Conservation (phyloP, 441 rosid genomes). For the Pelargonium fulgidum region DNA sequence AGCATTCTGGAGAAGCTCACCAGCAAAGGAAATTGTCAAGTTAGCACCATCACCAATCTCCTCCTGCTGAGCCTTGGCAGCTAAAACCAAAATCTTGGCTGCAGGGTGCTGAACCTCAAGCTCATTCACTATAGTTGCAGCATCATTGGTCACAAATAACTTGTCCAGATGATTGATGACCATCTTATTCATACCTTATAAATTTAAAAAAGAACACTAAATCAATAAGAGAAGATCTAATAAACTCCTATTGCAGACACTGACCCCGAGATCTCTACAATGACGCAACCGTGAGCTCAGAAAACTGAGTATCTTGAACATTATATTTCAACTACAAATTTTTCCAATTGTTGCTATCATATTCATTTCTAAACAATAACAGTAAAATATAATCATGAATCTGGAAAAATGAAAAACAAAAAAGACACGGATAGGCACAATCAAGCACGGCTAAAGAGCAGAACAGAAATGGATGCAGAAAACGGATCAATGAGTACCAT, state of each 20-base stretch:
- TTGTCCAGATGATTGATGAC: conserved; percentile 94
- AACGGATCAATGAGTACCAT: conserved; percentile 39
- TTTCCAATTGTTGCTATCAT: not conserved
- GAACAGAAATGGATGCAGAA: not conserved
- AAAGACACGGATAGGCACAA: not conserved
- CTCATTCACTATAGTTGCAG: conserved; percentile 89
- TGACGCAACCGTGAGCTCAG: not conserved
- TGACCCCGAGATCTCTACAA: not conserved
- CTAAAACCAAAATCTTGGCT: conserved; percentile 82
- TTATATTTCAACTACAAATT: not conserved
- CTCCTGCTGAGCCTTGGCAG: conserved; percentile 93
- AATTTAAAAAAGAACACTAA: not conserved
- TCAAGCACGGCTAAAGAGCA: not conserved
- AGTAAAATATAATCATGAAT: not conserved
- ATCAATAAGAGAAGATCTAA: not conserved
- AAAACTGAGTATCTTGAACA: not conserved
- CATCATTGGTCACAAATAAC: conserved; percentile 86
- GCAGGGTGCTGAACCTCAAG: conserved; percentile 98
- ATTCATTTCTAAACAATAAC: not conserved
- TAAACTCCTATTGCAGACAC: not conserved
- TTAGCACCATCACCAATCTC: conserved; percentile 98
- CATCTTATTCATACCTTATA: conserved; percentile 97
- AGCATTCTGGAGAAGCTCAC: conserved; percentile 89
- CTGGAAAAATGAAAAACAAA: not conserved
- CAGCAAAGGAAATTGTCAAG: conserved; percentile 80